phyloP scores from a whole-genome alignment of 306 rosid genomes.

The Ormosia emarginata region DNA sequence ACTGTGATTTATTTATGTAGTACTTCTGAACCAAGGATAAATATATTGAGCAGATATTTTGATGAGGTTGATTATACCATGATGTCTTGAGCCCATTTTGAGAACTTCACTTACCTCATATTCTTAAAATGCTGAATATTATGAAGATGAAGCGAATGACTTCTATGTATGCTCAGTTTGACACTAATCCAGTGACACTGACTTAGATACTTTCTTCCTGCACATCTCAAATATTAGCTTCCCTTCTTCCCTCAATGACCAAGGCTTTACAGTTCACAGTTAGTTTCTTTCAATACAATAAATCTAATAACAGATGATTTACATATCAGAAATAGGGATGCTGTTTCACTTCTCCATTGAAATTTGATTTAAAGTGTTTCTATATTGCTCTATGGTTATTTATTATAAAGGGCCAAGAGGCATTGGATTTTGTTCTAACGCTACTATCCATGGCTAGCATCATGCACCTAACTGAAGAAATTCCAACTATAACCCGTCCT shows the following conservation, averaged over 20 bases:
- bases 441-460: background rate
- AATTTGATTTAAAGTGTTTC: background rate
- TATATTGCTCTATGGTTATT: background rate
- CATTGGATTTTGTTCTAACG: background rate
- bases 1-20: background rate
- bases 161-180: background rate
- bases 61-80: background rate
- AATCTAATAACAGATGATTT: background rate
- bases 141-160: background rate
- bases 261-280: background rate
- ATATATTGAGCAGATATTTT: background rate
- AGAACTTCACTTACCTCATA: background rate
- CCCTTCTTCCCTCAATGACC: background rate
- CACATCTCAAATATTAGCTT: background rate
- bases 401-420: background rate
- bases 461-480: background rate
- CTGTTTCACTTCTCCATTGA: background rate
- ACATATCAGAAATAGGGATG: background rate
- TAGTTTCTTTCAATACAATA: background rate
- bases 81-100: background rate
- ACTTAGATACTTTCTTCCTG: background rate
- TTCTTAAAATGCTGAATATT: background rate
- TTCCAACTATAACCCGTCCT: background rate
- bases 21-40: background rate
- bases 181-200: background rate